Conservation (phyloP, 331 rosid species). For the Prunus yedoensis region DNA sequence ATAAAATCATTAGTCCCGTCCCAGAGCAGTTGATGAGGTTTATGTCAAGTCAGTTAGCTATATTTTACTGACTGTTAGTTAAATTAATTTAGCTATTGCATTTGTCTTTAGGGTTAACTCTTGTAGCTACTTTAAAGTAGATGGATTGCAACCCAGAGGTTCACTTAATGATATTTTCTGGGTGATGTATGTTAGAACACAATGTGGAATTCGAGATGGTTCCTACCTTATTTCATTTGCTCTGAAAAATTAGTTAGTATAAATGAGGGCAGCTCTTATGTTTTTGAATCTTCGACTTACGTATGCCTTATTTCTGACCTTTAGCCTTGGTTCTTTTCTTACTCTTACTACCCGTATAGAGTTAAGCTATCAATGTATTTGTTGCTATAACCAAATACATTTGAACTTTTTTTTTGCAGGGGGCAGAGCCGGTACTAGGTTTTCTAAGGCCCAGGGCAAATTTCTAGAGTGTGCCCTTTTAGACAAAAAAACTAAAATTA, state of each 20-base stretch:
- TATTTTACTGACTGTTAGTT: no score
- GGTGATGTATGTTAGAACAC: not conserved
- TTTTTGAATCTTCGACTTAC: not conserved
- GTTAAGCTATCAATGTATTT: not conserved
- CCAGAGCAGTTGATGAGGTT: not conserved
- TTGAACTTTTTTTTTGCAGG: constrained; percentile 31
- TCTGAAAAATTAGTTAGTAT: no score
- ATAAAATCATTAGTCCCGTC: not conserved
- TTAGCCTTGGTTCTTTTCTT: no score
- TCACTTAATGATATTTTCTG: not conserved
- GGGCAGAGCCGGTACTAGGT: not conserved
- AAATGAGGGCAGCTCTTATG: not conserved
- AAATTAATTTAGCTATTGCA: no score
- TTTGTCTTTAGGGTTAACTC: no score
- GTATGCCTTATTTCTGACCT: not conserved
- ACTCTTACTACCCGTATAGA: no score
- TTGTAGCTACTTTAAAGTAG: no score
- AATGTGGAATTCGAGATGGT: not conserved
- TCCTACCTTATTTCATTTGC: not conserved
- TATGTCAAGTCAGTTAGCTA: not conserved
- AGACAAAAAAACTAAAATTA: no score
- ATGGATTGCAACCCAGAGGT: not conserved
- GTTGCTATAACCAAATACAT: not conserved
- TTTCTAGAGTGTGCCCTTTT: no score
- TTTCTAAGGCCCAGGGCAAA: no score